phyloP scores from a whole-genome alignment of 306 rosid species.

The Cucumis melo region DNA sequence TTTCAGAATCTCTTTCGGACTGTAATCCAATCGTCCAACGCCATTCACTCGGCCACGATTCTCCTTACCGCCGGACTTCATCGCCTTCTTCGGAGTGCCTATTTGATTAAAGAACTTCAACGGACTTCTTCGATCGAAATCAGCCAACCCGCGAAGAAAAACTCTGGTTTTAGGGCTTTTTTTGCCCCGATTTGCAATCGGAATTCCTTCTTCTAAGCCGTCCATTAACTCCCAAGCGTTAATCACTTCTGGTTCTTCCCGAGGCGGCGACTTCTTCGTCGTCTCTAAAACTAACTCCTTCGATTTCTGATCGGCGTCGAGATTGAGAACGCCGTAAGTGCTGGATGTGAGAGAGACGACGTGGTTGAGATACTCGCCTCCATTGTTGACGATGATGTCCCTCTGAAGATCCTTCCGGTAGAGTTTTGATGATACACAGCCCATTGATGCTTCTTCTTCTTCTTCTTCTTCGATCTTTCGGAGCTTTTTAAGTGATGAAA shows the following conservation, averaged over 20 bases:
- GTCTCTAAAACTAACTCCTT: conserved; percentile 22
- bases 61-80: conserved; percentile 51
- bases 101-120: conserved; percentile 57
- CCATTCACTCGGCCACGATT: conserved; percentile 34
- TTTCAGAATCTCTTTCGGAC: conserved; percentile 42
- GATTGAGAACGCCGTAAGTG: conserved; percentile 66
- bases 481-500: neutral
- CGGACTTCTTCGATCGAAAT: conserved; percentile 45
- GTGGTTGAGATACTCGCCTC: conserved; percentile 44
- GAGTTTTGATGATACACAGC: conserved; percentile 82
- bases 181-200: conserved; percentile 33
- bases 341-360: conserved; percentile 83
- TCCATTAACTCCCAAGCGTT: conserved; percentile 98
- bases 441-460: conserved; percentile 36
- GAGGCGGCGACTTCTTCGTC: conserved; percentile 17
- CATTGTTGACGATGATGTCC: conserved; percentile 35
- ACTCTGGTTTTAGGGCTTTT: conserved; percentile 51
- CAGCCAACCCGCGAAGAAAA: conserved; percentile 54
- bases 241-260: conserved; percentile 44
- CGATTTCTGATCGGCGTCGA: conserved; percentile 28
- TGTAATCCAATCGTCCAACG: conserved; percentile 41
- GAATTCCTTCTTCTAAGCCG: conserved; percentile 69
- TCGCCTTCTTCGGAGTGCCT: conserved; percentile 54
- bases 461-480: neutral
- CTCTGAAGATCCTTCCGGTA: conserved; percentile 36